These are phyloP conservation scores for Thinopyrum elongatum DNA, from an alignment of 176 grass and related monocot genomes.

Conservation along the genomic window DNA sequence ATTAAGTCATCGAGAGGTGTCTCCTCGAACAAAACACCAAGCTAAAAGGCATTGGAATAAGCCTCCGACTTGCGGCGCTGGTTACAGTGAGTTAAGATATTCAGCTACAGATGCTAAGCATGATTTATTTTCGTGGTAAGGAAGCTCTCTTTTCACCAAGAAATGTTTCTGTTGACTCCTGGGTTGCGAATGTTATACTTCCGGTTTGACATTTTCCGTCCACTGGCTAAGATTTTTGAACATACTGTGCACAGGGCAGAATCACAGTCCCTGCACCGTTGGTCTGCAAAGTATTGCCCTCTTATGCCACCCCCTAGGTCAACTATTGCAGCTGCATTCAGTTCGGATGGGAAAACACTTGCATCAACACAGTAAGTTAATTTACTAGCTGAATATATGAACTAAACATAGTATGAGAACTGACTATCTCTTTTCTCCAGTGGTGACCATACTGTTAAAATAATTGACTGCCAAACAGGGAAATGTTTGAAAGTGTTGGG, in stretches of 20 bases:
- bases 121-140: conserved; percentile 89
- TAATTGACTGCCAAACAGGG: conserved; percentile 92
- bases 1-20: conserved; percentile 80
- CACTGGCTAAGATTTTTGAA: not conserved
- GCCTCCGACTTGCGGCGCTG: conserved; percentile 28
- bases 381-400: conserved; percentile 19
- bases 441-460: conserved; percentile 98
- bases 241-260: conserved; percentile 68
- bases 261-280: conserved; percentile 72
- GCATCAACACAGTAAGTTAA: conserved; percentile 93
- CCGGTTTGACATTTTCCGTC: not conserved
- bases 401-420: conserved; percentile 24
- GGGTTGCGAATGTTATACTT: not conserved
- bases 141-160: conserved; percentile 3
- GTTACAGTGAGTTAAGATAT: conserved; percentile 44
- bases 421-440: conserved; percentile 56
- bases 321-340: conserved; percentile 99
- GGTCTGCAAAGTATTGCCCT: conserved; percentile 89
- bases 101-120: conserved; percentile 63
- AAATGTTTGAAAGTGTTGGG: conserved; percentile 92
- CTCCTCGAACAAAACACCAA: conserved; percentile 72
- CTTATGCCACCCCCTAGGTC: conserved; percentile 92
- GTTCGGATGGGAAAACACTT: conserved; percentile 92
- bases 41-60: conserved; percentile 70
- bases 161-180: conserved; percentile 6